Evolutionary conservation across 1,284 basidiomycete genomes (phyloP), one percentile per base, ranked within the genome.

Genomic region (Ceratobasidium sp.): DNA sequence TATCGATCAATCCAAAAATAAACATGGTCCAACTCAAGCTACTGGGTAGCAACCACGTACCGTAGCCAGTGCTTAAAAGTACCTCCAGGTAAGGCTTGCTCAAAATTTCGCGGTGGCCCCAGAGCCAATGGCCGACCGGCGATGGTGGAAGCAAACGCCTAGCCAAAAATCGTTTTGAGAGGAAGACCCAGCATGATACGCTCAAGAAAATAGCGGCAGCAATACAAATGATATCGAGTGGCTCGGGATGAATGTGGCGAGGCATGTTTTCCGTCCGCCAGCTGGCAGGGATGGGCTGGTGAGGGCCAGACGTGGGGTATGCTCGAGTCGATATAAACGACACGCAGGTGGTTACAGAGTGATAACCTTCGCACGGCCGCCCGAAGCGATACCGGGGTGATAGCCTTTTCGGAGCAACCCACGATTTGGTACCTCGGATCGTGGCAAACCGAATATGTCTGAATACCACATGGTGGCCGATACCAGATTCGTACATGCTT

Each of bases 91-190:
- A 48, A 12, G 69, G 55, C 55, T 60, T 35, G 41, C 41, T 48
- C 23, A 59, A 3, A n/a, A 59, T 41, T 5, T 71, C 41, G 2
- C 23, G 52, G 55, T 71, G 60, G 1, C 69, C 69, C 55, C 55
- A 71, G 10, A 71, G 23, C 35, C 55, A 71, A 38, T 71, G 69
- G 5, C 41, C 35, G 33, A 38, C 18, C 18, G 69, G 69, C 7
- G 69, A 71, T 30, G 54, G 54, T n/a, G 69, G 69, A 41, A 71
- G 69, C 12, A 50, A 20, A 7, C 46, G 44, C 16, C 23, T 27
- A 46, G 44, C 4, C 27, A 27, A 44, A 14, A 41, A 41, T 41
- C 60, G 60, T 3, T 18, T 64, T 38, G 38, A 64, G 3, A 60
- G 14, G 6, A 33, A 33, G 5, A 60, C 38, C 3, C 38, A 20